Evolutionary conservation across 176 grass and related monocot species (phyloP).

Genomic region (Triticum dicoccoides): DNA sequence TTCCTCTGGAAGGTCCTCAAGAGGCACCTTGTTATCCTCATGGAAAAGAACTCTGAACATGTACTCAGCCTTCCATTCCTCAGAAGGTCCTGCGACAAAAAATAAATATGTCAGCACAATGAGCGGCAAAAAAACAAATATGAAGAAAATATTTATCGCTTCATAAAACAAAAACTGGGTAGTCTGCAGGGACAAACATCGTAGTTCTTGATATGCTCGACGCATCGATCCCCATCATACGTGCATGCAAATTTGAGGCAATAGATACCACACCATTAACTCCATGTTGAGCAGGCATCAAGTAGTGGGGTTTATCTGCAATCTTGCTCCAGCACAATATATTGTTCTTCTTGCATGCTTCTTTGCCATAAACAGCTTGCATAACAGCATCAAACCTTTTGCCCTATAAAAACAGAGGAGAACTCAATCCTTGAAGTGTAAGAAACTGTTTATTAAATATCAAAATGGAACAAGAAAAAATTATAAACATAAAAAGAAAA

Average conservation of each 20-base stretch:
- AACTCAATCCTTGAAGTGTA: too few relatives aligned
- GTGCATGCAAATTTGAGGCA: not conserved
- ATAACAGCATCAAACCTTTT: not conserved
- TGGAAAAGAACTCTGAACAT: not conserved
- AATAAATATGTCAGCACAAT: not conserved
- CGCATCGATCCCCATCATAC: not conserved
- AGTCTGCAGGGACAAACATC: not conserved
- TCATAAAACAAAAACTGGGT: not conserved
- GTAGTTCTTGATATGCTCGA: not conserved
- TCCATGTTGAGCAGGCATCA: not conserved
- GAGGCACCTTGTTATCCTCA: not conserved
- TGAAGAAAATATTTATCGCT: not conserved
- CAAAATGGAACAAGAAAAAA: too few relatives aligned
- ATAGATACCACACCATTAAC: not conserved
- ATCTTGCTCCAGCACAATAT: not conserved
- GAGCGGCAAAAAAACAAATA: not conserved
- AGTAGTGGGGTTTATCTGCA: not conserved
- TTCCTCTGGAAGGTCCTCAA: not conserved
- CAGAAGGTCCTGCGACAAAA: not conserved
- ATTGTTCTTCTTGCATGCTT: not conserved
- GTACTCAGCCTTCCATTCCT: not conserved
- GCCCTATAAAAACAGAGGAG: not conserved
- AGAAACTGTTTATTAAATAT: too few relatives aligned
- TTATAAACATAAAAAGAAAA: too few relatives aligned
- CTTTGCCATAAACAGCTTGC: not conserved